Evolutionary conservation across 805 yeast genomes (phyloP).

Genomic region (Trichomonascus vanleenenianus): DNA sequence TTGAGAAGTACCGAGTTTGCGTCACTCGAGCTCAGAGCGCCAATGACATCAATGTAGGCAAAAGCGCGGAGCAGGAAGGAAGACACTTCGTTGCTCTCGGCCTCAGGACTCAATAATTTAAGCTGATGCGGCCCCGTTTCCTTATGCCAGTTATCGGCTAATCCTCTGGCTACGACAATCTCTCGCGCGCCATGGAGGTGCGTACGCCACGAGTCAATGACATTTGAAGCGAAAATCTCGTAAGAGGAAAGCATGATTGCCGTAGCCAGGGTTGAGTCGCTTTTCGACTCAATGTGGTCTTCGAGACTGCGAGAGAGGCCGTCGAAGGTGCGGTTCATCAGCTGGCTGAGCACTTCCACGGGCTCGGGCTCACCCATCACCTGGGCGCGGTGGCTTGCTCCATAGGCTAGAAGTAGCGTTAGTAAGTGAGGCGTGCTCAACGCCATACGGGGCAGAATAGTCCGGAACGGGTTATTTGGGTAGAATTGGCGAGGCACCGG

Average conservation of each 20-base stretch:
- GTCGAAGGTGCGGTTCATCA: constrained; percentile 50
- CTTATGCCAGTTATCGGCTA: constrained; percentile 24
- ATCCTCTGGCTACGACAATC: constrained; percentile 47
- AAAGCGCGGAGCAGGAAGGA: constrained; percentile 62
- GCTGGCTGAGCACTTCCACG: constrained; percentile 38
- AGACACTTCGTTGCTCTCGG: constrained; percentile 30
- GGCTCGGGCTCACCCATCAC: constrained; percentile 16
- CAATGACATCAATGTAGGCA: constrained; percentile 57
- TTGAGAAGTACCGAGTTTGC: constrained; percentile 21
- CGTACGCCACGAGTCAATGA: constrained; percentile 44
- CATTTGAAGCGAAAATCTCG: constrained; percentile 36
- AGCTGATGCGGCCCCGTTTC: constrained; percentile 13
- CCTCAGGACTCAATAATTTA: constrained; percentile 12
- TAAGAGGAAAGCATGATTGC: constrained; percentile 52
- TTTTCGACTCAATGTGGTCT: constrained; percentile 44
- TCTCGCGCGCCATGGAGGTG: constrained; percentile 64
- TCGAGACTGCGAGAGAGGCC: constrained; percentile 45
- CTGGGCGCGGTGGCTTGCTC: constrained; percentile 33
- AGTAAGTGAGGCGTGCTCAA: constrained; percentile 47
- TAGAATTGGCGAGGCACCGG: constrained; percentile 53
- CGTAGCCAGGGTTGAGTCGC: constrained; percentile 61
- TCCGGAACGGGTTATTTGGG: constrained; percentile 57
- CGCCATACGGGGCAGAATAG: constrained; percentile 61
- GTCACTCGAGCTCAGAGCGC: constrained; percentile 45
- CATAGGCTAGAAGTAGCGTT: constrained; percentile 47